A percentile compares a stretch with the other conserved stretches of the same genome.
Conservation (phyloP, 176 grass and related monocot species). For the Hsuehochloa calcarea region DNA sequence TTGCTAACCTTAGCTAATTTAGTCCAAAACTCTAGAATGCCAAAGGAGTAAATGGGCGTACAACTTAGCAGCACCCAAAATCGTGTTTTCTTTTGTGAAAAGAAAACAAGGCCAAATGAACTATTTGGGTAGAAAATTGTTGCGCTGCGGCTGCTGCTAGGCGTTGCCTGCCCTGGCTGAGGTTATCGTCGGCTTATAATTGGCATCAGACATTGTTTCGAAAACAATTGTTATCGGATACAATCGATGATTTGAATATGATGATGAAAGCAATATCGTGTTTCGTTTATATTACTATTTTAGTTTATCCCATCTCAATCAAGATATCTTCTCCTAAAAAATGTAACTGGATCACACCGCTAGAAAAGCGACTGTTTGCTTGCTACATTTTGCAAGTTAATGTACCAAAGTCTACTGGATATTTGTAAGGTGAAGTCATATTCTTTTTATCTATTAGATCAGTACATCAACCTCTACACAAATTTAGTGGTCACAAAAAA, state of each 20-base stretch:
- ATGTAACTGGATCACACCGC: conserved; percentile 4
- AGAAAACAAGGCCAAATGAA: neutral
- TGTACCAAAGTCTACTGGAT: too few relatives aligned
- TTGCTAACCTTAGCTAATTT: too few relatives aligned
- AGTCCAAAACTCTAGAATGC: too few relatives aligned
- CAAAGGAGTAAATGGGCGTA: too few relatives aligned
- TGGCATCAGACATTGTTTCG: neutral
- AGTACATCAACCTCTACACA: neutral
- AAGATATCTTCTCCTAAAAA: conserved; percentile 26
- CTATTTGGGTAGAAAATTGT: neutral
- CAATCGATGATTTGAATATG: conserved; percentile 25
- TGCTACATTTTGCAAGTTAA: neutral
- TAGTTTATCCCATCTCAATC: conserved; percentile 14
- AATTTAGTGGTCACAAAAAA: neutral
- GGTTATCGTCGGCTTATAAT: neutral
- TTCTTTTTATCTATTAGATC: neutral
- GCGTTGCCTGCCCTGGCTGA: neutral
- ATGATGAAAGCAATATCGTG: neutral
- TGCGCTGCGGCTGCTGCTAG: neutral
- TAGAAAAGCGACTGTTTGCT: neutral
- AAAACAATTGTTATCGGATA: neutral
- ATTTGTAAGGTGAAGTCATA: neutral
- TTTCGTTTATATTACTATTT: conserved; percentile 1
- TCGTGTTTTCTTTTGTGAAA: too few relatives aligned
- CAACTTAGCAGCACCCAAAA: too few relatives aligned